Conservation (phyloP, 2,329 filamentous ascomycete species). For the Lachnellula occidentalis region DNA sequence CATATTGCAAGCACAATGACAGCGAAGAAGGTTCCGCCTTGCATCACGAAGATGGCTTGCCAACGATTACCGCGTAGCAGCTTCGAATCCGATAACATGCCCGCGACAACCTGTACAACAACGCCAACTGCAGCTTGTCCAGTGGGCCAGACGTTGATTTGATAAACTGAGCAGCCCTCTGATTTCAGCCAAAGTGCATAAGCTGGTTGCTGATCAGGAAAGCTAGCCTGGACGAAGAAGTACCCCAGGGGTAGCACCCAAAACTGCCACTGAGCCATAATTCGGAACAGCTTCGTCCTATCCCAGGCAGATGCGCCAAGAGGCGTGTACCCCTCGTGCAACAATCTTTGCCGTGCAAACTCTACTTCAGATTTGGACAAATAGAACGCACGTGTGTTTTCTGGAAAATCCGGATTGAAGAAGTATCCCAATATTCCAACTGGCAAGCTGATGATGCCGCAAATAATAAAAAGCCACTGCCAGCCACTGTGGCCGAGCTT, state of each 20-base stretch:
- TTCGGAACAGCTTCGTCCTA: constrained; percentile 21
- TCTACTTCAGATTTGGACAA: constrained; percentile 19
- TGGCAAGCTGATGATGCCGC: constrained; percentile 49
- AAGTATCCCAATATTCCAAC: constrained; percentile 48
- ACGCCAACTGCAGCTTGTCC: constrained; percentile 16
- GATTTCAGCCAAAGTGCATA: constrained; percentile 23
- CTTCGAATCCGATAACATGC: constrained; percentile 23
- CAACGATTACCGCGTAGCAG: constrained; percentile 21
- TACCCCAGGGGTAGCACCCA: constrained; percentile 24
- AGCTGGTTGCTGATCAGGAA: constrained; percentile 16
- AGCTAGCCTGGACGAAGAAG: constrained; percentile 20
- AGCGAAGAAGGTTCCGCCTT: constrained; percentile 23
- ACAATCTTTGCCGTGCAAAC: constrained; percentile 15
- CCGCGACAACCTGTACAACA: constrained; percentile 19
- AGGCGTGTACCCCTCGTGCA: constrained; percentile 18
- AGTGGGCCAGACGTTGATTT: constrained; percentile 23
- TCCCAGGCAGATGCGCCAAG: constrained; percentile 21
- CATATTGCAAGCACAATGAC: constrained; percentile 28
- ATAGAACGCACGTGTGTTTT: constrained; percentile 37
- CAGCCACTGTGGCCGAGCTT: constrained; percentile 34
- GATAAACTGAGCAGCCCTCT: constrained; percentile 10
- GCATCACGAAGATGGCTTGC: constrained; percentile 23
- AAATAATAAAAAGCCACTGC: constrained; percentile 44
- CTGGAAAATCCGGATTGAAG: constrained; percentile 38
- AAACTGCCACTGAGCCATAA: constrained; percentile 25